Percentiles rank a stretch among this genome's conserved stretches.
These are phyloP conservation scores for Aspergillus novoparasiticus DNA, from an alignment of 2,329 filamentous ascomycete genomes.

Conservation along the genomic window DNA sequence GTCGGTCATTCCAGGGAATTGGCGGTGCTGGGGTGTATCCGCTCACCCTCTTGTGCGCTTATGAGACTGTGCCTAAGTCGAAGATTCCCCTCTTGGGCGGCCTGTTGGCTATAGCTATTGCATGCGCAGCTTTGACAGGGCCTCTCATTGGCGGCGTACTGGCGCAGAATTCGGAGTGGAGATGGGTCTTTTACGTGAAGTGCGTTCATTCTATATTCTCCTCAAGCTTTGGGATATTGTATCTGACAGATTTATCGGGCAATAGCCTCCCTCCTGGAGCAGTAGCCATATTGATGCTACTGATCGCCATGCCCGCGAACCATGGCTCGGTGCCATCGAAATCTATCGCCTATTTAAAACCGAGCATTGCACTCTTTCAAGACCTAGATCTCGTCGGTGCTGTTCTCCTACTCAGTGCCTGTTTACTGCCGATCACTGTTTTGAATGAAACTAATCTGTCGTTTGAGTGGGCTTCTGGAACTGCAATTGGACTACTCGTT, in stretches of 20 bases:
- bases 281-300: not conserved
- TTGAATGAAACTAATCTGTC: slow-evolving; percentile 3
- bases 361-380: slow-evolving; percentile 1
- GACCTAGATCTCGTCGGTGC: slow-evolving; percentile 2
- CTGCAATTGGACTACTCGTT: slow-evolving; percentile 1
- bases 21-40: slow-evolving; percentile 9
- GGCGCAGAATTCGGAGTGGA: slow-evolving; percentile 22
- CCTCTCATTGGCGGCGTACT: slow-evolving; percentile 6
- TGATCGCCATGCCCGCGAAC: slow-evolving; percentile 2
- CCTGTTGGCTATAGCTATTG: not conserved
- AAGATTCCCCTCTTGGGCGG: slow-evolving; percentile 1
- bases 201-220: not conserved
- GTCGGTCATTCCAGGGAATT: slow-evolving; percentile 8
- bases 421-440: not conserved
- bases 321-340: not conserved
- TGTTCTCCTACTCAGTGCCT: not conserved
- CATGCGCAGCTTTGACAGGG: slow-evolving; percentile 2
- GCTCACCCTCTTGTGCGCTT: slow-evolving; percentile 2
- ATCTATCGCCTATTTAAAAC: slow-evolving; percentile 1
- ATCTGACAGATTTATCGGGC: not conserved
- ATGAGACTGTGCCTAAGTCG: not conserved
- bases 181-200: slow-evolving; percentile 34
- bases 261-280: slow-evolving; percentile 4
- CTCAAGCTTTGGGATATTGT: no score
- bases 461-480: slow-evolving; percentile 2